A percentile compares a stretch with the other conserved stretches of the same genome.
Evolutionary conservation across 805 yeast species (phyloP).

Genomic region (Nakazawaea peltata): DNA sequence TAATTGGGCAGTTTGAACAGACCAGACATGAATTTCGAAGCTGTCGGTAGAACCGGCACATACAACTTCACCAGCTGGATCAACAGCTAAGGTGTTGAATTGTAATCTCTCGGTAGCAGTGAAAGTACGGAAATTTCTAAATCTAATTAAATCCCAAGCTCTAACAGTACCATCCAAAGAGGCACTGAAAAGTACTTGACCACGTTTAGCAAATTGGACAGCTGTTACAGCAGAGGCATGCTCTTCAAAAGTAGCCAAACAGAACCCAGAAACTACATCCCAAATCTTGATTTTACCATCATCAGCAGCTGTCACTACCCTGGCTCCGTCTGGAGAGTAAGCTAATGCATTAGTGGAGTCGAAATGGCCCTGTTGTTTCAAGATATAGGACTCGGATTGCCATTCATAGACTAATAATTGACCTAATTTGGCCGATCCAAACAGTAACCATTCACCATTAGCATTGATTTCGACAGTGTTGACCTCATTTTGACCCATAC

Average conservation of each 20-base stretch:
- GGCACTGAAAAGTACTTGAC: slow-evolving; percentile 85
- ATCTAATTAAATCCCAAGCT: slow-evolving; percentile 93
- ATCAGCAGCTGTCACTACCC: slow-evolving; percentile 88
- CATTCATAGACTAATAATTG: slow-evolving; percentile 95
- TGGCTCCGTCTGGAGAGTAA: slow-evolving; percentile 92
- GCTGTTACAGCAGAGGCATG: slow-evolving; percentile 86
- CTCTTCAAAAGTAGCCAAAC: slow-evolving; percentile 85
- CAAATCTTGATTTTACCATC: slow-evolving; percentile 96
- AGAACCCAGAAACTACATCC: slow-evolving; percentile 91
- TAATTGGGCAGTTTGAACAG: slow-evolving; percentile 90
- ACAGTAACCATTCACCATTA: slow-evolving; percentile 95
- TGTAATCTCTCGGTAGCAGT: slow-evolving; percentile 87
- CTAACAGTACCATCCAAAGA: slow-evolving; percentile 95
- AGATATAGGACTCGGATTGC: slow-evolving; percentile 93
- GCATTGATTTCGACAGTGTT: slow-evolving; percentile 73
- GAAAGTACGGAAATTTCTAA: slow-evolving; percentile 89
- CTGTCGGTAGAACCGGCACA: slow-evolving; percentile 91
- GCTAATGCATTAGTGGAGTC: slow-evolving; percentile 79
- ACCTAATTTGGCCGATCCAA: slow-evolving; percentile 88
- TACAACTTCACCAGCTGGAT: slow-evolving; percentile 94
- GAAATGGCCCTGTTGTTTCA: slow-evolving; percentile 96
- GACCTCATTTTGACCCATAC: slow-evolving; percentile 87
- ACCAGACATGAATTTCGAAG: slow-evolving; percentile 92
- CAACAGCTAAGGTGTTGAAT: slow-evolving; percentile 85
- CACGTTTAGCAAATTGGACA: slow-evolving; percentile 78